phyloP scores from a whole-genome alignment of 2,329 filamentous ascomycete genomes.

The Stenocarpella maydis region DNA sequence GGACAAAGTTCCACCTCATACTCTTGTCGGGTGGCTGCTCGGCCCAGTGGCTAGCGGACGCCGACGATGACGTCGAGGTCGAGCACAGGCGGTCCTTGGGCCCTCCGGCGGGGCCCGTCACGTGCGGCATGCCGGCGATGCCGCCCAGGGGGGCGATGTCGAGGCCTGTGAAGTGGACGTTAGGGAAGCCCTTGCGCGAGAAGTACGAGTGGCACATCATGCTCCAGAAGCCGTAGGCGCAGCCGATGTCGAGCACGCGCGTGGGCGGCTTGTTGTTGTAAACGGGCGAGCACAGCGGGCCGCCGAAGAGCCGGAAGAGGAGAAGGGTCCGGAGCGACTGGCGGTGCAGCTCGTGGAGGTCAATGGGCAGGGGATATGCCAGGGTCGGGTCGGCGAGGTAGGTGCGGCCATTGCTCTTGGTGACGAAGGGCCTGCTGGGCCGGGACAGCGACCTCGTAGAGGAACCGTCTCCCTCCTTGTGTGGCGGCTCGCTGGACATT shows the following conservation, averaged over 20 bases:
- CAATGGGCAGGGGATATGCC: slow-evolving; percentile 86
- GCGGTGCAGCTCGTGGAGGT: slow-evolving; percentile 85
- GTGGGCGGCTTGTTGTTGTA: slow-evolving; percentile 73
- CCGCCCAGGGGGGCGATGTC: slow-evolving; percentile 73
- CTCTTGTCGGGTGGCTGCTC: slow-evolving; percentile 63
- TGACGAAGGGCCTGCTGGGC: slow-evolving; percentile 64
- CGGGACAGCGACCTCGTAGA: slow-evolving; percentile 44
- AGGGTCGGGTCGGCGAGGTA: slow-evolving; percentile 79
- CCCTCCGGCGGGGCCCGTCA: background rate
- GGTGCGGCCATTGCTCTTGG: slow-evolving; percentile 76
- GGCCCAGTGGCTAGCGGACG: slow-evolving; percentile 31
- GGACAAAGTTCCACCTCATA: slow-evolving; percentile 88
- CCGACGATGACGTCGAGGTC: slow-evolving; percentile 31
- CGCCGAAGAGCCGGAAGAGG: slow-evolving; percentile 81
- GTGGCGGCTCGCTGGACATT: slow-evolving; percentile 57
- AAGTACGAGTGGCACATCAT: slow-evolving; percentile 87
- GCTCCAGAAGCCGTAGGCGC: slow-evolving; percentile 90
- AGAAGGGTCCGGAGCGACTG: slow-evolving; percentile 86
- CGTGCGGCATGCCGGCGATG: slow-evolving; percentile 33
- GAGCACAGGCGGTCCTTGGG: slow-evolving; percentile 25
- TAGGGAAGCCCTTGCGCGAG: slow-evolving; percentile 69
- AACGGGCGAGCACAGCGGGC: slow-evolving; percentile 76
- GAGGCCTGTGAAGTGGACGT: slow-evolving; percentile 81
- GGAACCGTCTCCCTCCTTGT: slow-evolving; percentile 51
- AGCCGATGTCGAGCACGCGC: slow-evolving; percentile 85